Evolutionary conservation across 2,329 filamentous ascomycete genomes (phyloP), one percentile per base, ranked within the genome.

Genomic region (Didymella pomorum): DNA sequence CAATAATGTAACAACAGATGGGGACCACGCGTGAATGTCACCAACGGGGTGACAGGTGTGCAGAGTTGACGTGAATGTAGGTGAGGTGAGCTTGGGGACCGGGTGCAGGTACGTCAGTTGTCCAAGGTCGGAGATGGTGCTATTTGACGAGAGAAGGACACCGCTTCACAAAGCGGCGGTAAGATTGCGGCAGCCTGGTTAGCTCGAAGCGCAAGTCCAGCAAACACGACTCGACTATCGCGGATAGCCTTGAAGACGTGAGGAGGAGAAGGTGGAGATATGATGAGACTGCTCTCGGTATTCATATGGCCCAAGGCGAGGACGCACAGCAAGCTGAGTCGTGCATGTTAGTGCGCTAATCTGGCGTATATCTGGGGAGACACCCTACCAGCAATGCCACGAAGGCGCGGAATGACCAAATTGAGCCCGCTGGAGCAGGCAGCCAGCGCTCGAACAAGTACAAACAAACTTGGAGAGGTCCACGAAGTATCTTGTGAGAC

Each of bases 391-490:
- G 41, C 25, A 50, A 64, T 65, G 70, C 72, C 71, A 74, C 71
- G 67, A 66, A 57, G 58, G 60, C 58, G 49, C 56, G 43, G 50
- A 53, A 60, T 44, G 47, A 58, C 63, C 52, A 61, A 52, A 50
- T 46, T 52, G 53, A 49, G 52, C 35, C 42, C 42, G 46, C 55
- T 52, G 52, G 51, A 54, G 62, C 56, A 59, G 50, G 52, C 50
- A 56, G 63, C 63, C 64, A 52, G 65, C 61, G 62, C 64, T 69
- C 67, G 66, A 56, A 62, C 67, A 68, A 9, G 51, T 56, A 68
- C 72, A 74, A 75, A 74, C 71, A 72, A 66, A 67, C 70, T 74
- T 68, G 59, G 25, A 56, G 52, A 51, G 49, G 49, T 63, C 56
- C 65, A 66, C 52, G 55, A 64, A 48, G 50, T 56, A 58, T 62